A percentile compares a stretch with the other conserved stretches of the same genome.
These are phyloP conservation scores for Teunomyces barrocoloradensis DNA, from an alignment of 805 yeast species.

Conservation along the genomic window DNA sequence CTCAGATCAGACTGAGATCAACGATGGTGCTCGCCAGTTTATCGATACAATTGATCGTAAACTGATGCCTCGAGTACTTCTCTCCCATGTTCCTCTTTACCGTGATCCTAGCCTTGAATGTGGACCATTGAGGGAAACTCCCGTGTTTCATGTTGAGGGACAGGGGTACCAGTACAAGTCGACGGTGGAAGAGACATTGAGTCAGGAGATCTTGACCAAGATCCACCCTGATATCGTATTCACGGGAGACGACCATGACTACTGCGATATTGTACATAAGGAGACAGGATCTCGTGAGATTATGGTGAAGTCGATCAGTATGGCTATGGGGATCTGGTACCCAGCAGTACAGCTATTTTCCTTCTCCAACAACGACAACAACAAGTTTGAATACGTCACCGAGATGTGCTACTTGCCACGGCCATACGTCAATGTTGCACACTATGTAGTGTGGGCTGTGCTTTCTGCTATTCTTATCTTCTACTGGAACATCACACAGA, in stretches of 20 bases:
- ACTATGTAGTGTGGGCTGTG: conserved; percentile 38
- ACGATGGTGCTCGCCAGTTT: conserved; percentile 13
- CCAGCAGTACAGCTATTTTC: conserved; percentile 44
- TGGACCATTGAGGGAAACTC: conserved; percentile 21
- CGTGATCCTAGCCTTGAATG: conserved; percentile 17
- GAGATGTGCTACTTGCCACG: conserved; percentile 44
- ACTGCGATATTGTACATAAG: conserved; percentile 70
- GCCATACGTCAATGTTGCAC: conserved; percentile 42
- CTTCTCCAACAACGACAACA: conserved; percentile 9
- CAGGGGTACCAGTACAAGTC: conserved; percentile 27
- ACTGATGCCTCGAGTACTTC: conserved; percentile 17
- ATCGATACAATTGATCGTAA: conserved; percentile 7
- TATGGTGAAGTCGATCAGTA: conserved; percentile 84
- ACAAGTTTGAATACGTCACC: conserved; percentile 28
- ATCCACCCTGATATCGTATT: conserved; percentile 21
- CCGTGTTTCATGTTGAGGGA: conserved; percentile 11
- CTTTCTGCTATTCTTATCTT: conserved; percentile 27
- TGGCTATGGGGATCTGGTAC: conserved; percentile 84
- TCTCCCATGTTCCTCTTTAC: conserved; percentile 24
- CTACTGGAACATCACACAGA: conserved; percentile 28
- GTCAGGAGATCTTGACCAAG: conserved; percentile 13
- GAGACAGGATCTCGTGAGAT: conserved; percentile 48
- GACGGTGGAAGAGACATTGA: conserved; percentile 15
- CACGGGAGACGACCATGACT: conserved; percentile 56
- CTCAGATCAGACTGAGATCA: conserved; percentile 12